phyloP scores from a whole-genome alignment of 2,329 filamentous ascomycete species.

The Monilinia vaccinii-corymbosi region DNA sequence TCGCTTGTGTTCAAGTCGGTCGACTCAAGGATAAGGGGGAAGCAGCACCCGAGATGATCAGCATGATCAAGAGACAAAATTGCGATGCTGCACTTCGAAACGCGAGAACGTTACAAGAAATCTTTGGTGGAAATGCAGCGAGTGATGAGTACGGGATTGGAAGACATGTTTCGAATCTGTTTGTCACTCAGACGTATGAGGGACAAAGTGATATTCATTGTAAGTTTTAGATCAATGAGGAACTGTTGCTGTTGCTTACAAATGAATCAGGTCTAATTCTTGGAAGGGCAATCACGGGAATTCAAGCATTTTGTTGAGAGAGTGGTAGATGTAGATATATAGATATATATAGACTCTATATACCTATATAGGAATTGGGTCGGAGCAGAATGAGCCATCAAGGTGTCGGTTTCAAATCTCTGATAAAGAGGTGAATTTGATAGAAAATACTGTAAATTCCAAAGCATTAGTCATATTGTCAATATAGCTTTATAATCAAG shows the following conservation, averaged over 20 bases:
- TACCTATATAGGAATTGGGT: neutral
- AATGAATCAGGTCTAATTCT: conserved; percentile 52
- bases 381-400: neutral
- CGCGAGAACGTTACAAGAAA: conserved; percentile 75
- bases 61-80: conserved; percentile 94
- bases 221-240: conserved; percentile 14
- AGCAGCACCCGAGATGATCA: conserved; percentile 89
- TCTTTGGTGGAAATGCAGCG: conserved; percentile 96
- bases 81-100: conserved; percentile 82
- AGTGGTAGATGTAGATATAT: neutral
- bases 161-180: conserved; percentile 89
- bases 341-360: neutral
- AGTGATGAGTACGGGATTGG: conserved; percentile 96
- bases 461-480: neutral
- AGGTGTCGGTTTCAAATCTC: neutral
- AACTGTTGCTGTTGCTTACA: conserved; percentile 21
- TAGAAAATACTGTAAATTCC: neutral
- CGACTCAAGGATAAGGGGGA: conserved; percentile 87
- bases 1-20: conserved; percentile 84
- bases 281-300: conserved; percentile 59
- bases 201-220: conserved; percentile 93
- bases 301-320: conserved; percentile 63
- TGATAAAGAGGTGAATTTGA: neutral
- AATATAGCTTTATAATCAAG: neutral
- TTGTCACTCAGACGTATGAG: conserved; percentile 96